Conservation (phyloP, 768 basidiomycete species). For the Cystobasidium onofrii region DNA sequence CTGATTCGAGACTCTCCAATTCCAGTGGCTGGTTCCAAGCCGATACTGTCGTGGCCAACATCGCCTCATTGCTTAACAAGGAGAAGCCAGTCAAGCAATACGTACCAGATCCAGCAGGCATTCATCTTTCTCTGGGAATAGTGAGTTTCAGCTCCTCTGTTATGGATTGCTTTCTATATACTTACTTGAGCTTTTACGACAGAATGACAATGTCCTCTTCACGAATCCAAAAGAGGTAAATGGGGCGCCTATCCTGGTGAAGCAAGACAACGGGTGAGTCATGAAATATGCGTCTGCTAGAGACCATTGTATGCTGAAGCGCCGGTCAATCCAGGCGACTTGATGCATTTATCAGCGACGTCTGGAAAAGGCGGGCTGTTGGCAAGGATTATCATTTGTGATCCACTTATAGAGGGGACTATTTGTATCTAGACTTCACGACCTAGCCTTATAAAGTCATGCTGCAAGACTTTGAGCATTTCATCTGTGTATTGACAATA, state of each 20-base stretch:
- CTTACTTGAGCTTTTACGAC: too few relatives aligned
- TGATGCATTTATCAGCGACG: conserved; percentile 2
- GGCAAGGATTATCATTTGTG: conserved; percentile 22
- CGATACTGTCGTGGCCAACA: conserved; percentile 16
- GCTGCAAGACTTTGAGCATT: too few relatives aligned
- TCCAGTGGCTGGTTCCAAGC: conserved; percentile 27
- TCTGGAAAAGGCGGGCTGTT: conserved; percentile 25
- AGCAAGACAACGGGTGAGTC: conserved; percentile 25
- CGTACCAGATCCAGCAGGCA: conserved; percentile 8
- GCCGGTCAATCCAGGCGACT: not conserved
- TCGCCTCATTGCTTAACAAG: not conserved
- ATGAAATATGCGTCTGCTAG: not conserved
- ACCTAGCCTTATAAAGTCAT: too few relatives aligned
- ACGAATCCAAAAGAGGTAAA: not conserved
- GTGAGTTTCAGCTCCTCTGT: not conserved
- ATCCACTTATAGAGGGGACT: too few relatives aligned
- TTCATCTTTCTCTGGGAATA: conserved; percentile 22
- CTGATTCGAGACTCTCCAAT: not conserved
- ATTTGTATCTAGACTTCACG: too few relatives aligned
- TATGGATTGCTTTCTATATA: too few relatives aligned
- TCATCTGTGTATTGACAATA: too few relatives aligned
- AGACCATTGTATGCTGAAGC: not conserved
- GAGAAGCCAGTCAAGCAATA: not conserved
- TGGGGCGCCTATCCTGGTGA: not conserved
- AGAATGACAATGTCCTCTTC: conserved; percentile 28